These are phyloP conservation scores for Candida ponderosae DNA, from an alignment of 805 yeast genomes.

Conservation along the genomic window DNA sequence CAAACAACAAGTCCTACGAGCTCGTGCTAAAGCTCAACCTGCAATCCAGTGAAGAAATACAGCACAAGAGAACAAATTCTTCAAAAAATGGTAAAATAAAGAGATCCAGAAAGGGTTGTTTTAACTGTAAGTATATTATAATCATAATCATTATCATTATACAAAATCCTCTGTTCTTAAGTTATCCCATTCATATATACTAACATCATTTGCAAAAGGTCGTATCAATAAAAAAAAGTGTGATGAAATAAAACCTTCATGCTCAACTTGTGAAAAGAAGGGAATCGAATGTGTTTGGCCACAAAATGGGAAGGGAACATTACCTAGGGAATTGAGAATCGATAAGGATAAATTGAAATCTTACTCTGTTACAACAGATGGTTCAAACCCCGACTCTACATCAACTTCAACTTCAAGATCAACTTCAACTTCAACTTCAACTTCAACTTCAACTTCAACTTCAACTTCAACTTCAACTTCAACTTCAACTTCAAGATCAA, in stretches of 20 bases:
- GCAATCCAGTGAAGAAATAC: too few relatives aligned
- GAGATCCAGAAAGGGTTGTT: background rate
- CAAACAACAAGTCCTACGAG: too few relatives aligned
- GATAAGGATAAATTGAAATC: background rate
- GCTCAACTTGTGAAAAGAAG: slow-evolving; percentile 33
- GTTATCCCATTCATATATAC: too few relatives aligned
- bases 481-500: too few relatives aligned
- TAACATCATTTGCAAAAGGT: too few relatives aligned
- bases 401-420: background rate
- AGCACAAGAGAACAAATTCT: too few relatives aligned
- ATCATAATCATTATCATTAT: too few relatives aligned
- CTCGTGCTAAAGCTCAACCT: too few relatives aligned
- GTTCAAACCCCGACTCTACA: background rate
- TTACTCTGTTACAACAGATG: background rate
- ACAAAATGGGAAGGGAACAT: slow-evolving; percentile 6
- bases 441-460: background rate
- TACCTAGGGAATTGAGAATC: slow-evolving; percentile 7
- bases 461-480: background rate
- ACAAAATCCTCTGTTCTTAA: too few relatives aligned
- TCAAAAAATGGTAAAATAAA: background rate
- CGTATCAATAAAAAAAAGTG: slow-evolving; percentile 60
- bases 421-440: background rate
- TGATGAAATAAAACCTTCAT: slow-evolving; percentile 39
- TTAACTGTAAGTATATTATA: background rate
- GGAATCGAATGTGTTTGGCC: slow-evolving; percentile 22